These are phyloP conservation scores for Angomonas deanei DNA, from an alignment of 208 protist species.

Conservation along the genomic window DNA sequence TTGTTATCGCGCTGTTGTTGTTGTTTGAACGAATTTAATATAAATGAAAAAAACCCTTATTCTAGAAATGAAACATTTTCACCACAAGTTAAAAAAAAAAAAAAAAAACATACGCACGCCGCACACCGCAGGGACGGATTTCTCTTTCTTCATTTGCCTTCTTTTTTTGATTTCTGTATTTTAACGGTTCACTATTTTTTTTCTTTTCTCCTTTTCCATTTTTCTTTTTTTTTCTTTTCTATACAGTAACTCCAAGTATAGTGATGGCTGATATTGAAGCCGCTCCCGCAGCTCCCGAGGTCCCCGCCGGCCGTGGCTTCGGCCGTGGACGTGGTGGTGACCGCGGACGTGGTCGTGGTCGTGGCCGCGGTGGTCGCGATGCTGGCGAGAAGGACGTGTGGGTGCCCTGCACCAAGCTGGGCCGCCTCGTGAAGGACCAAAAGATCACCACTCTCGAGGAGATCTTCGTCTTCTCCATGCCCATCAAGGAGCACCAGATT, in stretches of 20 bases:
- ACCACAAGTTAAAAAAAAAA: too few species aligned
- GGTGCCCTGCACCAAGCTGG: conserved; percentile 93
- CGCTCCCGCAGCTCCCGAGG: conserved; percentile 24
- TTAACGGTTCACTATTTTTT: conserved; percentile 2
- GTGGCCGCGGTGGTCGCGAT: conserved; percentile 40
- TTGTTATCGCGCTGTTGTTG: neutral
- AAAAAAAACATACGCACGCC: too few species aligned
- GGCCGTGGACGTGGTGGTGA: conserved; percentile 47
- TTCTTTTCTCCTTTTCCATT: conserved; percentile 1
- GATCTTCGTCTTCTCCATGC: conserved; percentile 99
- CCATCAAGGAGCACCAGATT: conserved; percentile 99
- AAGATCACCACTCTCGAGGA: conserved; percentile 98
- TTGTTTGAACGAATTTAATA: neutral
- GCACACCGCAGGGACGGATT: too few species aligned
- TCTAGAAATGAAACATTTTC: too few species aligned
- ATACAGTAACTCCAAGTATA: conserved; percentile 6
- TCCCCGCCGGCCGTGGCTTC: conserved; percentile 57
- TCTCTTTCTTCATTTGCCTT: conserved; percentile 1
- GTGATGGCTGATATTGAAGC: conserved; percentile 72
- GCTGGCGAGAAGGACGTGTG: conserved; percentile 95
- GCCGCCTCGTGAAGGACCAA: conserved; percentile 94
- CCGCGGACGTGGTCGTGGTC: conserved; percentile 44
- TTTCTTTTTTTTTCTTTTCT: neutral
- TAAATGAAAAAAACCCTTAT: too few species aligned
- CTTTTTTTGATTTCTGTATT: conserved; percentile 1